These are phyloP conservation scores for Fraxinus paxiana DNA, from an alignment of 305 asterid species.

Conservation along the genomic window DNA sequence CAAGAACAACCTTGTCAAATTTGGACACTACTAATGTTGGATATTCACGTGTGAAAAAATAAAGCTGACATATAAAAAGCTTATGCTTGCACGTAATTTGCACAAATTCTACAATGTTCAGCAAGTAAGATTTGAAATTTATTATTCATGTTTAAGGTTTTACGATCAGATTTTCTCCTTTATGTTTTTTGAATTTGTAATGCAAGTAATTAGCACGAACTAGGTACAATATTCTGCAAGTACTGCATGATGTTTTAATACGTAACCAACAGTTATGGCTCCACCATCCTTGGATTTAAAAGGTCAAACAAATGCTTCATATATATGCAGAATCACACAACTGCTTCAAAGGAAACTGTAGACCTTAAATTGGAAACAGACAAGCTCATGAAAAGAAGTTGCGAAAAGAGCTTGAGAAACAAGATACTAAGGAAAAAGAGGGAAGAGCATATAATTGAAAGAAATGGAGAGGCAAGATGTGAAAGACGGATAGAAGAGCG, in stretches of 20 bases:
- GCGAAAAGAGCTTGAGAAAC: not conserved
- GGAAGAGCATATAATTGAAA: constrained; percentile 81
- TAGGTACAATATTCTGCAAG: not conserved
- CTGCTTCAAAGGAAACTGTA: not conserved
- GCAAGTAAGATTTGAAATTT: not conserved
- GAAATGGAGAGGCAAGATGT: constrained; percentile 85
- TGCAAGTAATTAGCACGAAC: not conserved
- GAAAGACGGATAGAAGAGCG: constrained; percentile 71
- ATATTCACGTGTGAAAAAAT: not conserved
- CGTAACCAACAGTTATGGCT: not conserved
- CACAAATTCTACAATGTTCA: not conserved
- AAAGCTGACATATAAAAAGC: not conserved
- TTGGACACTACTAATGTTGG: not conserved
- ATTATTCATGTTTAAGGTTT: not conserved
- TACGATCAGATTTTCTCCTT: not conserved
- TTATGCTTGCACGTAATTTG: not conserved
- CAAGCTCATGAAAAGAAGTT: not conserved
- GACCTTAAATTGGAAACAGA: not conserved
- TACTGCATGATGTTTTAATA: not conserved
- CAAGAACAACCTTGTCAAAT: not conserved
- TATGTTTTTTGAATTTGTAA: not conserved
- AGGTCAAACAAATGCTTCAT: not conserved
- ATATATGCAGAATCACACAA: too few relatives aligned
- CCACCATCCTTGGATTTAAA: not conserved
- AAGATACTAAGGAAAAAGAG: not conserved